These are phyloP conservation scores for Trichosphaerium sp. DNA, from an alignment of 78 protist species.

Conservation along the genomic window DNA sequence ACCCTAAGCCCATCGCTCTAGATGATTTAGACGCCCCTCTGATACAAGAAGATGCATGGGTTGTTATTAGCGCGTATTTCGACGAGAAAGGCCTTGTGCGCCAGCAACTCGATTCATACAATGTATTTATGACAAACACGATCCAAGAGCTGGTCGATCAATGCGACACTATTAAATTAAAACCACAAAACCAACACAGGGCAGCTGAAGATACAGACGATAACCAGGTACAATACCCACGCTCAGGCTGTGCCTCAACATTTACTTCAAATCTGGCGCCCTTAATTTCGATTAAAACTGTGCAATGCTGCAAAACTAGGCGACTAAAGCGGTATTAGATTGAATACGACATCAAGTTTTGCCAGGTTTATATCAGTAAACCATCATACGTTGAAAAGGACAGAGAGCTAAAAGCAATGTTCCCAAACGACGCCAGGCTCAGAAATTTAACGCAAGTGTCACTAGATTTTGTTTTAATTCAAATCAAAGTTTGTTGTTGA, in stretches of 20 bases:
- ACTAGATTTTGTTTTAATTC: too few relatives aligned
- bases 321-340: background rate
- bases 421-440: conserved; percentile 91
- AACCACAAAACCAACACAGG: conserved; percentile 48
- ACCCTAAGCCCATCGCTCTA: too few relatives aligned
- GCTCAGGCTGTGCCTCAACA: background rate
- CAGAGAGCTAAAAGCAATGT: conserved; percentile 22
- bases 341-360: conserved; percentile 43
- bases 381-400: conserved; percentile 50
- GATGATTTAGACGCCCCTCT: too few relatives aligned
- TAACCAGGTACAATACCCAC: background rate
- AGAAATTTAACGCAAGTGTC: conserved; percentile 81
- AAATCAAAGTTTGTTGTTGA: too few relatives aligned
- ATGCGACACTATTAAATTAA: conserved; percentile 44
- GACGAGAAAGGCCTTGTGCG: conserved; percentile 90
- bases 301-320: background rate
- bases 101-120: conserved; percentile 97
- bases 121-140: conserved; percentile 75
- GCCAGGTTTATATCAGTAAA: conserved; percentile 51
- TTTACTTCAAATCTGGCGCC: conserved; percentile 6
- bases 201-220: conserved; percentile 23
- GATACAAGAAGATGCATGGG: conserved; percentile 89
- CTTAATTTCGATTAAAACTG: background rate
- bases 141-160: conserved; percentile 86
- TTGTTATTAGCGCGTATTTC: conserved; percentile 80